phyloP scores from a whole-genome alignment of 176 grass and related monocot genomes.

The Triticum dicoccoides region DNA sequence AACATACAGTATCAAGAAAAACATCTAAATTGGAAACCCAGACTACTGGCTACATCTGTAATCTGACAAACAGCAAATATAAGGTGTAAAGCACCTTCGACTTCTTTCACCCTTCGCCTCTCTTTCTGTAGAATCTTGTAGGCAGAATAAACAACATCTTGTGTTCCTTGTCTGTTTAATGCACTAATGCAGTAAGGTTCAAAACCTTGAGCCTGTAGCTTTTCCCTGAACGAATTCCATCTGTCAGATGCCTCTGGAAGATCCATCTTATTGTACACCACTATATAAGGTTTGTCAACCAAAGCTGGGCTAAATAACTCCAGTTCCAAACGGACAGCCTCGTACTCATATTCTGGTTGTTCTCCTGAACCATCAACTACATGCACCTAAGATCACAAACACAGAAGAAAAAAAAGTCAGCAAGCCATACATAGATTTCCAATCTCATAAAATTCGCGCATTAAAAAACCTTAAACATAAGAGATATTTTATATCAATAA shows the following conservation, averaged over 20 bases:
- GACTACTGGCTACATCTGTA: background rate
- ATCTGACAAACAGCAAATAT: conserved; percentile 9
- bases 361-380: conserved; percentile 85
- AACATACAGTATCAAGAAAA: conserved; percentile 27
- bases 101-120: conserved; percentile 58
- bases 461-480: background rate
- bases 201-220: conserved; percentile 49
- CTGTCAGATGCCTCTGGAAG: conserved; percentile 79
- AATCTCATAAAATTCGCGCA: background rate
- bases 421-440: background rate
- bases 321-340: conserved; percentile 91
- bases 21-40: background rate
- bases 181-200: conserved; percentile 79
- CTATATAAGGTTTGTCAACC: conserved; percentile 80
- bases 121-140: conserved; percentile 83
- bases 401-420: background rate
- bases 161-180: conserved; percentile 73
- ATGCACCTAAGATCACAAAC: conserved; percentile 65
- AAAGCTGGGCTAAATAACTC: conserved; percentile 93
- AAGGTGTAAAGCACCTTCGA: conserved; percentile 48
- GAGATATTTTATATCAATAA: background rate
- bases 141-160: conserved; percentile 58
- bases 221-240: conserved; percentile 69
- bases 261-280: conserved; percentile 97
- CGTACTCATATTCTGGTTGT: conserved; percentile 93